These are phyloP conservation scores for Kodamaea neixiangensis DNA, from an alignment of 805 yeast species.

Conservation along the genomic window DNA sequence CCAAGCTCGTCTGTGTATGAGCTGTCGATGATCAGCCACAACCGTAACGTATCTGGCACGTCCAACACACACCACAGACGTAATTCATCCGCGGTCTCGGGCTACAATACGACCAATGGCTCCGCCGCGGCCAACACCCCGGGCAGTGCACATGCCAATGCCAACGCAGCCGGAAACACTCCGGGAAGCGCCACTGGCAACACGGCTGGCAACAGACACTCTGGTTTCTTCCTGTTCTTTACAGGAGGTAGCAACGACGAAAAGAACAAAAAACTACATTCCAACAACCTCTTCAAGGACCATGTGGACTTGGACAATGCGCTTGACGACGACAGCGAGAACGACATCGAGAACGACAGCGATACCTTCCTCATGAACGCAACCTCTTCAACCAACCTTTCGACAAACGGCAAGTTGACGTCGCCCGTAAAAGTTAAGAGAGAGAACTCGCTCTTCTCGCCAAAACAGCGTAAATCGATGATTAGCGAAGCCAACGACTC, in stretches of 20 bases:
- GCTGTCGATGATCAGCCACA: slow-evolving; percentile 39
- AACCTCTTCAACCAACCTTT: slow-evolving; percentile 9
- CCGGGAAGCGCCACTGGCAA: neutral
- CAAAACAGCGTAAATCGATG: slow-evolving; percentile 13
- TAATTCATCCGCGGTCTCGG: slow-evolving; percentile 28
- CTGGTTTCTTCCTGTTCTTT: slow-evolving; percentile 58
- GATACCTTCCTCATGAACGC: neutral
- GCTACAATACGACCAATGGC: slow-evolving; percentile 28
- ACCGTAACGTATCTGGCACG: slow-evolving; percentile 46
- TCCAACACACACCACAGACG: slow-evolving; percentile 29
- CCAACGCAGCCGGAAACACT: neutral
- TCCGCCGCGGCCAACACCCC: neutral
- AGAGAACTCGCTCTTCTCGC: slow-evolving; percentile 14
- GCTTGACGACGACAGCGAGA: slow-evolving; percentile 9
- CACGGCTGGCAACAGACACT: slow-evolving; percentile 41
- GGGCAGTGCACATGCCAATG: neutral
- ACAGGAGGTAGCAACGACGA: slow-evolving; percentile 29
- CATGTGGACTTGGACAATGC: slow-evolving; percentile 11
- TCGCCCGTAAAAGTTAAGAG: slow-evolving; percentile 30
- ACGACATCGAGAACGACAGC: slow-evolving; percentile 1
- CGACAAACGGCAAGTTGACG: slow-evolving; percentile 18
- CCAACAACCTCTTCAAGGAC: neutral
- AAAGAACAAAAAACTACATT: slow-evolving; percentile 4
- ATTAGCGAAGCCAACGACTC: slow-evolving; percentile 10
- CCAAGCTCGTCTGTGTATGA: slow-evolving; percentile 57